These are phyloP conservation scores for Coccinonectria pachysandricola DNA, from an alignment of 2,329 filamentous ascomycete genomes.

Conservation along the genomic window DNA sequence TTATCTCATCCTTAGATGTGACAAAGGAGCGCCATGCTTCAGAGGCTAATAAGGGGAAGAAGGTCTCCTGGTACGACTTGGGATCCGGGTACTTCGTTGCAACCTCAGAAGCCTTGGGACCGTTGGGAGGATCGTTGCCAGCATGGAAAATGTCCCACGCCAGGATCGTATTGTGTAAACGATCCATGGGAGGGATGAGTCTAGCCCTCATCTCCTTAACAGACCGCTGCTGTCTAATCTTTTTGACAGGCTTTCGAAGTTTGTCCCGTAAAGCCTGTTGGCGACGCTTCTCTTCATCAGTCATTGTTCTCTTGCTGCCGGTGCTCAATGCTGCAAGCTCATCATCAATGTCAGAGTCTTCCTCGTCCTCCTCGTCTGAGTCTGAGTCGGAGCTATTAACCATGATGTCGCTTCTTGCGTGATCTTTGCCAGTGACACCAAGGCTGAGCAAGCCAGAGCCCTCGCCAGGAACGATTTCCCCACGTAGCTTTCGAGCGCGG, in stretches of 20 bases:
- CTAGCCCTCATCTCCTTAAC: constrained; percentile 91
- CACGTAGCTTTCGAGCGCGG: constrained; percentile 43
- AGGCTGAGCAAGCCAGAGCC: constrained; percentile 69
- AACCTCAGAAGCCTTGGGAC: constrained; percentile 63
- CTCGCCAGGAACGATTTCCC: constrained; percentile 45
- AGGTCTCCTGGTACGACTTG: constrained; percentile 73
- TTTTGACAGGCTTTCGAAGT: constrained; percentile 67
- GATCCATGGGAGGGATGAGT: constrained; percentile 77
- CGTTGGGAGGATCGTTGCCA: constrained; percentile 74
- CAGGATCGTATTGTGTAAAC: constrained; percentile 75
- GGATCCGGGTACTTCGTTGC: constrained; percentile 69
- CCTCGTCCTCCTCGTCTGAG: constrained; percentile 55
- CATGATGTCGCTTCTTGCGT: constrained; percentile 81
- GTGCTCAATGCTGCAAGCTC: constrained; percentile 38
- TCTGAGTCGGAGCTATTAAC: constrained; percentile 73
- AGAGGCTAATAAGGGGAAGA: constrained; percentile 79
- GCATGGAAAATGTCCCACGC: constrained; percentile 92
- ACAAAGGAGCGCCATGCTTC: constrained; percentile 96
- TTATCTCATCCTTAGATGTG: constrained; percentile 78
- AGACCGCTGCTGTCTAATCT: constrained; percentile 68
- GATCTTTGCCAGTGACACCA: constrained; percentile 66
- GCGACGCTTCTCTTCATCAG: constrained; percentile 36
- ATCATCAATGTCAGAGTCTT: constrained; percentile 40
- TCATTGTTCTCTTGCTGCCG: constrained; percentile 36
- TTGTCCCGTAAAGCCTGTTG: constrained; percentile 41